A percentile compares a stretch with the other conserved stretches of the same genome.
Evolutionary conservation across 139 green algal species (phyloP).

Genomic region (Chlorella sp.): DNA sequence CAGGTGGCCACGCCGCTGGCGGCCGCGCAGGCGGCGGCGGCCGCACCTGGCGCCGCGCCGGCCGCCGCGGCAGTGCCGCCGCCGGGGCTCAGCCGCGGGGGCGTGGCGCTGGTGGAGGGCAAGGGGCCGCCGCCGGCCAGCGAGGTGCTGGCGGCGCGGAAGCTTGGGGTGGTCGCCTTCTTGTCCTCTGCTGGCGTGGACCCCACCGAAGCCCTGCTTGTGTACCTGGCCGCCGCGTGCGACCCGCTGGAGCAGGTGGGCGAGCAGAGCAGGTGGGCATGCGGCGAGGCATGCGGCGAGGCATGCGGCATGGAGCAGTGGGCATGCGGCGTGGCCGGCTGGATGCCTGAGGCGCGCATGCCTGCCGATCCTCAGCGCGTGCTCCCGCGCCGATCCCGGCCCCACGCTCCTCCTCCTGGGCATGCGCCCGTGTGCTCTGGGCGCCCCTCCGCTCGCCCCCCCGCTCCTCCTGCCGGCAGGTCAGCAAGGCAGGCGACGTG

Average conservation of each 20-base stretch:
- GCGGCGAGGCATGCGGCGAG: neutral
- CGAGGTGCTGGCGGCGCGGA: conserved; percentile 49
- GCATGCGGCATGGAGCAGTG: no score
- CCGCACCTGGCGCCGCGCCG: neutral
- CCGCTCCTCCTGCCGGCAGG: conserved; percentile 10
- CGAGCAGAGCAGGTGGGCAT: neutral
- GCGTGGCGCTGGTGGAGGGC: conserved; percentile 49
- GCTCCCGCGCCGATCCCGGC: no score
- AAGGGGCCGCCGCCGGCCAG: conserved; percentile 38
- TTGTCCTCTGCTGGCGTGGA: conserved; percentile 45
- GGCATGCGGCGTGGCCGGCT: no score
- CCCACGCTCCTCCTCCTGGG: no score
- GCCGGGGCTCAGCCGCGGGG: conserved; percentile 43
- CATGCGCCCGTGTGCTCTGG: no score
- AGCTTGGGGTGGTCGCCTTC: conserved; percentile 83
- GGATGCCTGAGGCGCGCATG: no score
- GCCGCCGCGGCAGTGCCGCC: conserved; percentile 16
- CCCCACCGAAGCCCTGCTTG: conserved; percentile 51
- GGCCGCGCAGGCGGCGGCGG: neutral
- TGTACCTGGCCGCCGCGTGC: conserved; percentile 63
- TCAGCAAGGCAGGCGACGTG: conserved; percentile 74
- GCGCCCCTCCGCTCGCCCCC: no score
- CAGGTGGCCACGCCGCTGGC: neutral
- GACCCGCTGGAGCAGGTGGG: conserved; percentile 66
- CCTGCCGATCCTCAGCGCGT: no score